These are phyloP conservation scores for Catharanthus roseus DNA, from an alignment of 257 asterid species.

Conservation along the genomic window DNA sequence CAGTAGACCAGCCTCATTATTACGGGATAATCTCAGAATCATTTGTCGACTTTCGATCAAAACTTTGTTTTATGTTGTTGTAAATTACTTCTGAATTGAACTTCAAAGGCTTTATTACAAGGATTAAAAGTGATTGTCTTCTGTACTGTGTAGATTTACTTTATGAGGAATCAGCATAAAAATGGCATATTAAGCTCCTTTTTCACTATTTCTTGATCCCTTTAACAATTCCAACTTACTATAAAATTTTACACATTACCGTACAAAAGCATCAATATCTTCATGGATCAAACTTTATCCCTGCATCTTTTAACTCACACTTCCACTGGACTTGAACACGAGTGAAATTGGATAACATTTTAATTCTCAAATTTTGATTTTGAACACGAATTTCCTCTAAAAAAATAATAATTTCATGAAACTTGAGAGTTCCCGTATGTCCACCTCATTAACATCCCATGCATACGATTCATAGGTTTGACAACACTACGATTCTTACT, in stretches of 20 bases:
- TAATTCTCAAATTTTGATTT: too few relatives aligned
- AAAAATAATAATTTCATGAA: too few relatives aligned
- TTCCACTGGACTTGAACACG: background rate
- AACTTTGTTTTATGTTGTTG: background rate
- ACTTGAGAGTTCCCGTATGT: too few relatives aligned
- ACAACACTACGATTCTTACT: too few relatives aligned
- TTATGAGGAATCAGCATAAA: conserved; percentile 1
- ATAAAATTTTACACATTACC: background rate
- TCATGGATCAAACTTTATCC: background rate
- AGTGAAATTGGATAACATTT: too few relatives aligned
- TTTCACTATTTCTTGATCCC: background rate
- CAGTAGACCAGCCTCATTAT: too few relatives aligned
- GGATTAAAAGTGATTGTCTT: background rate
- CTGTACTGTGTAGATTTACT: background rate
- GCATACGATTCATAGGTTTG: too few relatives aligned
- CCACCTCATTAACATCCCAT: too few relatives aligned
- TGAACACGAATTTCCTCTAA: too few relatives aligned
- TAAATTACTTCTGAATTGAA: background rate
- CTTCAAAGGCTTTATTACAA: background rate
- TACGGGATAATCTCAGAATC: background rate
- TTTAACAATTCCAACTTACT: background rate
- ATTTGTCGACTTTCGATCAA: background rate
- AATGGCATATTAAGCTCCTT: background rate
- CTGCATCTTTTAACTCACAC: conserved; percentile 1
- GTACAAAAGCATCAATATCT: background rate